Evolutionary conservation across 1,139 yeast genomes (phyloP).

Genomic region (Blastobotrys apis): DNA sequence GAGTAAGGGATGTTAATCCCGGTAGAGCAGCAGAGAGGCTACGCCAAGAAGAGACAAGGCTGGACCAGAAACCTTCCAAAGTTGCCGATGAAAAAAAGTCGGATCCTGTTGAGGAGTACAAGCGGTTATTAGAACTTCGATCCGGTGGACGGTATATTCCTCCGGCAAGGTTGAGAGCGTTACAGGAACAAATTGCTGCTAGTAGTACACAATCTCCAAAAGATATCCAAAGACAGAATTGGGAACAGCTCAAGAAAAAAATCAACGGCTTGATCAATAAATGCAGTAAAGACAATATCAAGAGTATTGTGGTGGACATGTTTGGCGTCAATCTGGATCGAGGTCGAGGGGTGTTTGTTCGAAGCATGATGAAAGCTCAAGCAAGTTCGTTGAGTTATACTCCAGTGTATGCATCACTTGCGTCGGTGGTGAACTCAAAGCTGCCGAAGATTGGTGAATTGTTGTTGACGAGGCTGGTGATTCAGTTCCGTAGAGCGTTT

Average conservation of each 20-base stretch:
- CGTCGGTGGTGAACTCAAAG: conserved; percentile 59
- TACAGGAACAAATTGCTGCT: conserved; percentile 39
- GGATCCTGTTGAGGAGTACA: conserved; percentile 39
- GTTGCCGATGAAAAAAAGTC: conserved; percentile 8
- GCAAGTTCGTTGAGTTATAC: conserved; percentile 41
- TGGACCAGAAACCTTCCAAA: conserved; percentile 2
- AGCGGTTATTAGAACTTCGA: conserved; percentile 38
- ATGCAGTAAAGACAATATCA: conserved; percentile 46
- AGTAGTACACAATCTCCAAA: conserved; percentile 29
- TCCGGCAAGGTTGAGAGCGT: conserved; percentile 46
- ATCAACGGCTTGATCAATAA: conserved; percentile 49
- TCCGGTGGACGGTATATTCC: conserved; percentile 51
- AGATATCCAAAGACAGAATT: conserved; percentile 48
- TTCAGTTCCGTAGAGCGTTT: conserved; percentile 57
- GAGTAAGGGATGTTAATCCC: conserved; percentile 31
- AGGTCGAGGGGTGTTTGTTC: conserved; percentile 57
- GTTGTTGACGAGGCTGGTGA: conserved; percentile 49
- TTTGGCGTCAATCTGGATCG: conserved; percentile 53
- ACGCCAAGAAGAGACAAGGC: conserved; percentile 28
- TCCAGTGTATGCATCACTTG: conserved; percentile 53
- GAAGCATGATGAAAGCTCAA: conserved; percentile 56
- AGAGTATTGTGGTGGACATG: conserved; percentile 45
- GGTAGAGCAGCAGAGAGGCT: conserved; percentile 29
- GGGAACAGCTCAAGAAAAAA: conserved; percentile 50
- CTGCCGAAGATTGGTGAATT: conserved; percentile 67